A percentile compares a stretch with the other conserved stretches of the same genome.
These are phyloP conservation scores for Botrytis fragariae DNA, from an alignment of 2,329 filamentous ascomycete genomes.

Conservation along the genomic window DNA sequence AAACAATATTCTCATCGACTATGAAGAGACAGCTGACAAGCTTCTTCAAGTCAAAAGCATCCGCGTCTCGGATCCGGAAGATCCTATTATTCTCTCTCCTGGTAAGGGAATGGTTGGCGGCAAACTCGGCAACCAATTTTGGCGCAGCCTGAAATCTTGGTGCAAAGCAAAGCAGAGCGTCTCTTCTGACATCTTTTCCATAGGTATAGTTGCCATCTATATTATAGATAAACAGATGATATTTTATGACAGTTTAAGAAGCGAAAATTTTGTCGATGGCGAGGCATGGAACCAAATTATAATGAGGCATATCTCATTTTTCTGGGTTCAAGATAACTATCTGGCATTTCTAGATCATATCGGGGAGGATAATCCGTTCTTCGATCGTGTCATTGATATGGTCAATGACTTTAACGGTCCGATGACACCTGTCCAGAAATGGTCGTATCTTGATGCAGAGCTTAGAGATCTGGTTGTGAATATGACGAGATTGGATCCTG, in stretches of 20 bases:
- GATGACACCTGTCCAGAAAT: background rate
- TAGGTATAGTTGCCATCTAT: constrained; percentile 47
- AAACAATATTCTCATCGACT: constrained; percentile 46
- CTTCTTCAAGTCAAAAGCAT: background rate
- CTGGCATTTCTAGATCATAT: constrained; percentile 44
- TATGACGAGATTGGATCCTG: background rate
- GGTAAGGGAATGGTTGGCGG: constrained; percentile 28
- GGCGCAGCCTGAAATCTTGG: constrained; percentile 47
- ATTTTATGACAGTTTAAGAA: constrained; percentile 36
- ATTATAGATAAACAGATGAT: constrained; percentile 44
- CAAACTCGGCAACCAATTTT: constrained; percentile 45
- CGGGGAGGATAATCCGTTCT: constrained; percentile 43
- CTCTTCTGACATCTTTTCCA: constrained; percentile 46
- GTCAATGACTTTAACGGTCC: background rate
- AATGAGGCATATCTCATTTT: constrained; percentile 48
- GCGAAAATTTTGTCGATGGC: constrained; percentile 22
- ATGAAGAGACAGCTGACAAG: constrained; percentile 26
- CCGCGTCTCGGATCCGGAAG: background rate
- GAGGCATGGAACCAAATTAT: constrained; percentile 42
- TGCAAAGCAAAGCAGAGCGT: constrained; percentile 42
- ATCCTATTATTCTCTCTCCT: background rate
- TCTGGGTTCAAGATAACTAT: constrained; percentile 45
- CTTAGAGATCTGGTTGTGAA: background rate
- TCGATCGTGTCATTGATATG: constrained; percentile 38
- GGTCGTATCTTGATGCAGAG: background rate